Evolutionary conservation across 192 early-diverging fungal genomes (phyloP), one percentile per base, ranked within the genome.

Genomic region (Entomortierella beljakovae): DNA sequence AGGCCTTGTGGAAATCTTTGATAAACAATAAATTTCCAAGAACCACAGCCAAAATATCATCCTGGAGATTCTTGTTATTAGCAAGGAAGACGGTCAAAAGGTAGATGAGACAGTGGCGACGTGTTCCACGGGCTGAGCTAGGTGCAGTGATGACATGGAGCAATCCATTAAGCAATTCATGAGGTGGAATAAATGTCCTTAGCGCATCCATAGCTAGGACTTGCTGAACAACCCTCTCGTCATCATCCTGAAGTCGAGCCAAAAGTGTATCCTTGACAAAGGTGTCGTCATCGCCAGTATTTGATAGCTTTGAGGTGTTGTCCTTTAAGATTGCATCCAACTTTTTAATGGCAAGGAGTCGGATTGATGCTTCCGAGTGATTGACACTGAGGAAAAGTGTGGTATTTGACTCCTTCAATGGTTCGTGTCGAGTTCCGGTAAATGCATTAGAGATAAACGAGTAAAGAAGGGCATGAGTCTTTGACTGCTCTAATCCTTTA

Each of bases 351-450:
- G 91, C 94, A 6, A 92, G 62, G 29, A 93, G 75, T 10, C 96
- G 88, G 25, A 94, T 87, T 15, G 87, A 83, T 0, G 87, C 59
- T 22, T 96, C 89, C 1, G 88, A 83, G 58, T 94, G 92, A 57
- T 92, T 88, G 53, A 97, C 82, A 83, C 92, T 91, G 55, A 96
- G 86, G 64, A 87, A 96, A 25, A 97, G 77, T 4, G 94, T 95
- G 1, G 94, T 95, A 52, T 89, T 88, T 6, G 88, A 85, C 46
- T 91, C 90, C 60, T 88, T 82, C 15, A 96, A 71, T 2, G 90
- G 66, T 61, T 91, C 84, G 61, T 88, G 86, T 7, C 84, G 80
- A 20, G 70, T 81, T 46, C 90, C 91, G 28, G 84, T 68, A 67
- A 91, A 90, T 11, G 81, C 81, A 37, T 79, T 68, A 4, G 85